Conservation (phyloP, 148 eudicot species). For the Rhododendron williamsianum region DNA sequence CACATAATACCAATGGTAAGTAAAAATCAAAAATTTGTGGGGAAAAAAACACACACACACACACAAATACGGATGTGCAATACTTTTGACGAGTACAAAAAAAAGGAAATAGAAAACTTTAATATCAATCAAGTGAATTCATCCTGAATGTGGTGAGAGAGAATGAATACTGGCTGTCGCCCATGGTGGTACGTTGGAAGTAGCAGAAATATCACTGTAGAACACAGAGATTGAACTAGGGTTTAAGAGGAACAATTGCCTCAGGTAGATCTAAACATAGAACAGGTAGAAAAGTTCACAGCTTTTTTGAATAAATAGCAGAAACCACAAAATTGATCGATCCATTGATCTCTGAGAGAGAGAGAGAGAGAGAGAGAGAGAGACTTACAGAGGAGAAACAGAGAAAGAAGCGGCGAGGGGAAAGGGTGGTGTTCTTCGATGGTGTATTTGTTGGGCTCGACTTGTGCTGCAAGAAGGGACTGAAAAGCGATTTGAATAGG, state of each 20-base stretch:
- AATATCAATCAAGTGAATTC: neutral
- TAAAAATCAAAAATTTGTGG: neutral
- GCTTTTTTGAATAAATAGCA: neutral
- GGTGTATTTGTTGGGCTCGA: neutral
- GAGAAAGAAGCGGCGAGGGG: neutral
- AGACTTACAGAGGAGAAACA: neutral
- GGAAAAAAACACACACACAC: neutral
- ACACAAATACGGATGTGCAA: neutral
- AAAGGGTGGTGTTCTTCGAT: neutral
- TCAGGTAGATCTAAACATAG: neutral
- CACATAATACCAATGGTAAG: neutral
- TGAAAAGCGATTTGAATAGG: neutral
- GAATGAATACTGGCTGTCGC: slow-evolving; percentile 95
- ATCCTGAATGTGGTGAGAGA: slow-evolving; percentile 97
- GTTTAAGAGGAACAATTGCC: neutral
- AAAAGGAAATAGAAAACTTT: neutral
- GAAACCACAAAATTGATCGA: neutral
- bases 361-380: neutral
- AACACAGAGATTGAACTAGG: neutral
- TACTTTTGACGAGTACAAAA: neutral
- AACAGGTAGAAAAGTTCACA: neutral
- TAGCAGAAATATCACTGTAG: neutral
- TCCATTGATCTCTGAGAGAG: neutral
- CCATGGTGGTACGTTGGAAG: slow-evolving; percentile 36
- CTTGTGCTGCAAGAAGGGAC: slow-evolving; percentile 2